Evolutionary conservation across 2,329 filamentous ascomycete genomes (phyloP), one percentile per base, ranked within the genome.

Genomic region (Colletotrichum sansevieriae): DNA sequence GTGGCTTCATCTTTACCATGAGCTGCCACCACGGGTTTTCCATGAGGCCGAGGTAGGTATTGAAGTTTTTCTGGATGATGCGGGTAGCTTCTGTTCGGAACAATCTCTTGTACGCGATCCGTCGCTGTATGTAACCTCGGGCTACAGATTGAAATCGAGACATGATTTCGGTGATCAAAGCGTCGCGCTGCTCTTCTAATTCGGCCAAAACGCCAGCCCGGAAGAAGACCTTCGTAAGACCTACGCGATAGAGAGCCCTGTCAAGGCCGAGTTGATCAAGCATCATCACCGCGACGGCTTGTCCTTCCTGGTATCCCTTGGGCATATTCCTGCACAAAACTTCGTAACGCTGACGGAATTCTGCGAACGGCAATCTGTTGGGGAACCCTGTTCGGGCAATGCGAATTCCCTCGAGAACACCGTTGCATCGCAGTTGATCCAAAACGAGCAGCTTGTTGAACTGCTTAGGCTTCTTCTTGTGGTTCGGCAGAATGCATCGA

Each of bases 21-120:
- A 99, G 86, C 73, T 93, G 91, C 97, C 97, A 99, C 97, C 97
- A 99, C 2, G 96, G 96, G 75, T 95, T 98, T 51, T 93, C 88
- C 74, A 93, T 94, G 22, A 99, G 88, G 68, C 97, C 90, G 5
- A 97, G 87, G 74, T 99, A 99, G 3, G 96, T 91, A 58, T 94
- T 91, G 78, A 99, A 96, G 78, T 99, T 99, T 47, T 91, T 89
- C 77, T 98, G 95, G 56, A 99, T 96, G 71, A 99, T 97, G 15
- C 93, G 88, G 0, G 95, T 97, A 1, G 96, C 96, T 77, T 99
- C 96, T 0, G 95, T 93, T 37, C 97, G 91, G 78, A 99, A 99
- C 0, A 99, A 85, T 25, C 94, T 90, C 79, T 99, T 99, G 83
- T 95, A 93, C 10, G 94, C 95, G 68, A 95, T 91, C 8, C 95